These are phyloP conservation scores for Mucor sp. DNA, from an alignment of 371 early-diverging fungal genomes.

Conservation along the genomic window DNA sequence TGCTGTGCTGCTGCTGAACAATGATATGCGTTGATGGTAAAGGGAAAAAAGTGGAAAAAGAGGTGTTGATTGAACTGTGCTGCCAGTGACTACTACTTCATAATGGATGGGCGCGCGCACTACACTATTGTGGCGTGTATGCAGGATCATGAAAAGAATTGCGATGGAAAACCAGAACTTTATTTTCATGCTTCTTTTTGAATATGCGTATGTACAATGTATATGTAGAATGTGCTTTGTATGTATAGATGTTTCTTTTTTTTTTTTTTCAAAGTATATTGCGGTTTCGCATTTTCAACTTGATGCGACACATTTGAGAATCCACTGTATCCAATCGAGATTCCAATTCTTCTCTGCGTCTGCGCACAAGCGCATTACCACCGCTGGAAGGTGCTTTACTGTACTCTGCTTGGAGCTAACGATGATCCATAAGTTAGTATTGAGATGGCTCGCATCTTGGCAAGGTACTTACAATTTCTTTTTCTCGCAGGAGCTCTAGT, in stretches of 20 bases:
- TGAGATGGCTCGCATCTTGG: background rate
- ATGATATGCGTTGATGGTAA: background rate
- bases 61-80: background rate
- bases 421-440: background rate
- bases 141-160: too few species aligned
- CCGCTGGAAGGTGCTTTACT: conserved; percentile 61
- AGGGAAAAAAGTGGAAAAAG: too few species aligned
- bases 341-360: conserved; percentile 60
- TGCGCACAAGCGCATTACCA: conserved; percentile 52
- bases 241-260: background rate
- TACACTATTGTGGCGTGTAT: too few species aligned
- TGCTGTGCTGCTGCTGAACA: background rate
- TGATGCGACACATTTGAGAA: conserved; percentile 47
- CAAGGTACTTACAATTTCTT: conserved; percentile 26
- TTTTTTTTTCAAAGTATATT: conserved; percentile 22
- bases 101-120: too few species aligned
- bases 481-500: conserved; percentile 22
- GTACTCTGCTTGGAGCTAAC: conserved; percentile 49
- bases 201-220: background rate
- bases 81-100: background rate
- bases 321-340: conserved; percentile 51
- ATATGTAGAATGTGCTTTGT: background rate
- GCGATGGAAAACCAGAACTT: background rate
- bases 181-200: background rate
- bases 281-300: conserved; percentile 31